Evolutionary conservation across 768 basidiomycete genomes (phyloP), one percentile per base, ranked within the genome.

Genomic region (Inosperma sp.): DNA sequence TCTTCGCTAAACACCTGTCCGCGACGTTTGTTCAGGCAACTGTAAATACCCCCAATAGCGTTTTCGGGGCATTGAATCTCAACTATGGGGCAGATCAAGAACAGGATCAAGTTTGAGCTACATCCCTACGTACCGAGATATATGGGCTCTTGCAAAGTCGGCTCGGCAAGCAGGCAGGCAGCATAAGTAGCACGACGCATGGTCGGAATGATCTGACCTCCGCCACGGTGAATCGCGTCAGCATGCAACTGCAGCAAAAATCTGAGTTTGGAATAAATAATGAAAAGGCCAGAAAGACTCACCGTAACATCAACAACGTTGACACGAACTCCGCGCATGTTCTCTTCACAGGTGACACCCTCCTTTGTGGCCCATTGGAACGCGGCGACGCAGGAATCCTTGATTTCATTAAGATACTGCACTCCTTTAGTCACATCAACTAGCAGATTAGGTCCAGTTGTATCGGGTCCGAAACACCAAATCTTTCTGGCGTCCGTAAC

Each of bases 331-430:
- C 94, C 94, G 76, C 96, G 93, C 94, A 99, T 95, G 71, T 88
- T 92, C 80, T 99, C 96, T 67, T 98, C 96, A 48, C 85, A 85
- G 63, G 87, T 83, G 60, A 90, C 94, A 80, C 93, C 93, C 72
- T 98, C 95, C 80, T 96, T 98, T 51, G 92, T 90, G 37, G 96
- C 96, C 96, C 94, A 98, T 73, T 98, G 96, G 86, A 98, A 91
- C 40, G 93, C 94, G 60, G 96, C 95, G 68, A 99, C 82, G 69
- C 93, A 96, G 59, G 96, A 98, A 71, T 99, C 96, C 80, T 99
- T 98, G 80, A 99, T 99, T 82, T 99, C 96, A 68, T 93, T 95
- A 56, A 99, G 76, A 77, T 96, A 98, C 67, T 99, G 96, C 52
- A 96, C 93, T 77, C 93, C 96, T 82, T 98, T 99, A 62, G 96